These are phyloP conservation scores for Kodamaea fukazawae DNA, from an alignment of 805 yeast genomes.

Conservation along the genomic window DNA sequence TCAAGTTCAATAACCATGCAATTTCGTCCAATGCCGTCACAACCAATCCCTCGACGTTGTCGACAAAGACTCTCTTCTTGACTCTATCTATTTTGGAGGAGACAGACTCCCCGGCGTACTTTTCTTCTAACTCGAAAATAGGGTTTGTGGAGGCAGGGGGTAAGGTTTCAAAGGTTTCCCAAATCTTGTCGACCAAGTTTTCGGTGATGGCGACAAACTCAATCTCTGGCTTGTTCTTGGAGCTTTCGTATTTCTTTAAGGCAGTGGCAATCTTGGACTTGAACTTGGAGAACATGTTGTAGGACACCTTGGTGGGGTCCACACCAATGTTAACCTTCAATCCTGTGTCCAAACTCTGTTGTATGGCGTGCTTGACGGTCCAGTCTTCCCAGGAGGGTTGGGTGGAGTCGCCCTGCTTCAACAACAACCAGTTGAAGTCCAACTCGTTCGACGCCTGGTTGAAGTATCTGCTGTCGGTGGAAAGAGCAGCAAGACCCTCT, in stretches of 20 bases:
- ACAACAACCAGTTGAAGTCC: constrained; percentile 57
- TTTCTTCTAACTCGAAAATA: constrained; percentile 48
- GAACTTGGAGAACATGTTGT: constrained; percentile 30
- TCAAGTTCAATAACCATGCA: constrained; percentile 52
- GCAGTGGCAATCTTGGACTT: constrained; percentile 28
- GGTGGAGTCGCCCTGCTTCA: constrained; percentile 50
- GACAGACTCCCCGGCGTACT: constrained; percentile 65
- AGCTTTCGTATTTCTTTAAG: constrained; percentile 13
- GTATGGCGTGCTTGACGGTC: constrained; percentile 50
- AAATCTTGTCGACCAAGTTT: constrained; percentile 73
- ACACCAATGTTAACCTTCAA: constrained; percentile 37
- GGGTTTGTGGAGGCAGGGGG: constrained; percentile 55
- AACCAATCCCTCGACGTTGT: constrained; percentile 34
- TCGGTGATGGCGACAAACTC: constrained; percentile 44
- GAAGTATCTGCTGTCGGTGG: constrained; percentile 63
- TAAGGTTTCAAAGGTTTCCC: constrained; percentile 62
- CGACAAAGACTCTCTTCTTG: constrained; percentile 12
- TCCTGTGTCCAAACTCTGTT: constrained; percentile 48
- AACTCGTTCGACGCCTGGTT: constrained; percentile 56
- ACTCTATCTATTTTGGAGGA: constrained; percentile 55
- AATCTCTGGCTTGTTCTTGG: constrained; percentile 31
- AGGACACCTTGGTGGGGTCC: constrained; percentile 51
- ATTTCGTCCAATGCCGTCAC: constrained; percentile 50
- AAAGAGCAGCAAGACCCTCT: constrained; percentile 54
- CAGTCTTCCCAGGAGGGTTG: constrained; percentile 60